Base-by-base conservation (phyloP, 106 monocot species). In the Cymbidium sinense region DNA sequence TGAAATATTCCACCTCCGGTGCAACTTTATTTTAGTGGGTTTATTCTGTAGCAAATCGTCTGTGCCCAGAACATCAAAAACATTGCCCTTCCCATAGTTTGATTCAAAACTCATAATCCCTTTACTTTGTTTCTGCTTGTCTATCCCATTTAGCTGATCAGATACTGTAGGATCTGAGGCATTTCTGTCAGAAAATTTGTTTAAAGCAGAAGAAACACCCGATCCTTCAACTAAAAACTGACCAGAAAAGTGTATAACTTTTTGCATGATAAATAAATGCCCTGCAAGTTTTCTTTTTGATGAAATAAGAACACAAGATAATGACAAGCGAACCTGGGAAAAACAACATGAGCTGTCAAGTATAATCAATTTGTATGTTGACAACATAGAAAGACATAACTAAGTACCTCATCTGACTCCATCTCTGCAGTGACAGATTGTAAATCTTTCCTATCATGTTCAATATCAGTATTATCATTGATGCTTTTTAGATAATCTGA, bases 141-240 rank as follows among this genome's bases (percentile, higher is more conserved):
- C 34, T 19, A 30, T 64, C 33, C 78, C 77, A 75, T 77, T 79
- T 21, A 74, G 8, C 44, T 88, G 80, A 77, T 87, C 88, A 33
- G 11, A 47, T 77, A 89, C 86, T 70, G 27, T 47, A 70, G 86
- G 71, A 75, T 88, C 86, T 25, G 81, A 39, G 69, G 47, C 74
- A 41, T 61, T 84, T 30, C 36, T 20, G 50, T 75, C 77, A 65
- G 65, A 65, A 64, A 90, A 89, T 8, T 82, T 88, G 41, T 86
- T 89, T 79, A 99, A 99, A 78, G 89, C 83, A 80, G 98, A 92
- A 54, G 92, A 90, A 43, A 92, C 98, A 50, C 90, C 98, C 69
- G 98, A 87, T 50, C 98, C 95, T 87, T 94, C 92, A 51, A 95
- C 92, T 70, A 99, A 78, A 87, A 95, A 94, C 64, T 99, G 86